Evolutionary conservation across 2,329 filamentous ascomycete genomes (phyloP), one percentile per base, ranked within the genome.

Genomic region (Waltergamsia citrina): DNA sequence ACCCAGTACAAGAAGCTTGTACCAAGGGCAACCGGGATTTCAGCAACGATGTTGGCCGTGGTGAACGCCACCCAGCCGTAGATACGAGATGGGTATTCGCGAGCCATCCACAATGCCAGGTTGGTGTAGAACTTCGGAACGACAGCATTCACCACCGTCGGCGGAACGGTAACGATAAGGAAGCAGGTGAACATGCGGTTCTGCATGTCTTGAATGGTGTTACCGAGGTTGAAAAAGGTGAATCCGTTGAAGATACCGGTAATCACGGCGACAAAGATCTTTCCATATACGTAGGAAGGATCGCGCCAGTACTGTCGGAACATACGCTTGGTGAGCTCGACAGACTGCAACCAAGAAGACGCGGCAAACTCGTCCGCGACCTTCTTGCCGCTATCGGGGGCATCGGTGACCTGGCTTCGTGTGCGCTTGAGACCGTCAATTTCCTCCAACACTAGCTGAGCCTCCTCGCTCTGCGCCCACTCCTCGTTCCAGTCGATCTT

Each of bases 41-140:
- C 84, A 21, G 71, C 73, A 12, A 88, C 62, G 4, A 87, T 65
- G 46, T 82, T 79, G 0, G 83, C 81, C 0, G 81, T 84, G 47
- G 70, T 75, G 55, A 88, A 88, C 0, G 83, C 81, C 22, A 82
- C 57, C 78, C 82, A 87, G 34, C 78, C 78, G 53, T 88, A 90
- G 38, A 86, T 85, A 15, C 81, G 69, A 4, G 73, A 79, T 2
- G 82, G 82, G 12, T 79, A 71, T 52, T 90, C 84, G 27, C 84
- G 71, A 0, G 74, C 73, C 56, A 82, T 72, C 79, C 81, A 90
- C 3, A 88, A 62, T 0, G 69, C 69, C 53, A 82, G 74, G 53
- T 85, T 84, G 44, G 69, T 63, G 54, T 78, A 84, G 65, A 87
- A 88, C 44, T 84, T 85, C n/a, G 83, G 79, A 2, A 87, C 70